phyloP scores from a whole-genome alignment of 768 basidiomycete species.

The Mycena maculata region DNA sequence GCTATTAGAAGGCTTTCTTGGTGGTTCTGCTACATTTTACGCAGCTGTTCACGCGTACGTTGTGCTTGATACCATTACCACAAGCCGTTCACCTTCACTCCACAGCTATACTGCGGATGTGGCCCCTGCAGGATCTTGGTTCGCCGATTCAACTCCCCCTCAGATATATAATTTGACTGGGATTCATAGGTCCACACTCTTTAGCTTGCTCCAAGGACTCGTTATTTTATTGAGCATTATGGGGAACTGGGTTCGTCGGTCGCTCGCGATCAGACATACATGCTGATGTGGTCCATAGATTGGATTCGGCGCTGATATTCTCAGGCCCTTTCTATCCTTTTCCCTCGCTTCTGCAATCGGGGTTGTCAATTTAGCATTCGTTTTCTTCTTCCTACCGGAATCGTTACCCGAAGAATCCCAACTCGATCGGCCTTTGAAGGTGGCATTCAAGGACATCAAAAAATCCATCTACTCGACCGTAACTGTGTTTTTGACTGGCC shows the following conservation, averaged over 20 bases:
- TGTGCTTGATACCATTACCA: background rate
- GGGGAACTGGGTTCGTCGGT: conserved; percentile 21
- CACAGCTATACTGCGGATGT: conserved; percentile 31
- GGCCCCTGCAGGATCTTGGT: conserved; percentile 32
- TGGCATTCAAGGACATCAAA: conserved; percentile 21
- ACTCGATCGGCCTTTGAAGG: conserved; percentile 20
- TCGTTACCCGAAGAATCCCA: conserved; percentile 28
- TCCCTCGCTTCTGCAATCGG: conserved; percentile 15
- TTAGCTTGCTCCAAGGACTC: conserved; percentile 31
- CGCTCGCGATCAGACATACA: background rate
- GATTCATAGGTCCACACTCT: conserved; percentile 22
- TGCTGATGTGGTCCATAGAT: conserved; percentile 11
- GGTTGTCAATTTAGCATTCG: conserved; percentile 16
- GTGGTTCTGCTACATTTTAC: conserved; percentile 26
- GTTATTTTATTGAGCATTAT: conserved; percentile 24
- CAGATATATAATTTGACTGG: background rate
- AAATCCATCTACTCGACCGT: conserved; percentile 25
- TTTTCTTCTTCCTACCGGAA: conserved; percentile 33
- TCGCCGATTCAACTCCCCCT: background rate
- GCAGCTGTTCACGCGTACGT: conserved; percentile 30
- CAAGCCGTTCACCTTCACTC: background rate
- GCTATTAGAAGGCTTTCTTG: conserved; percentile 25
- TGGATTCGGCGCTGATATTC: conserved; percentile 20
- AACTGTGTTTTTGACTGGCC: conserved; percentile 4
- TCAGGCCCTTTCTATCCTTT: conserved; percentile 27